These are phyloP conservation scores for Plasmodium coatneyi DNA, from an alignment of 169 alveolate species.

Conservation along the genomic window DNA sequence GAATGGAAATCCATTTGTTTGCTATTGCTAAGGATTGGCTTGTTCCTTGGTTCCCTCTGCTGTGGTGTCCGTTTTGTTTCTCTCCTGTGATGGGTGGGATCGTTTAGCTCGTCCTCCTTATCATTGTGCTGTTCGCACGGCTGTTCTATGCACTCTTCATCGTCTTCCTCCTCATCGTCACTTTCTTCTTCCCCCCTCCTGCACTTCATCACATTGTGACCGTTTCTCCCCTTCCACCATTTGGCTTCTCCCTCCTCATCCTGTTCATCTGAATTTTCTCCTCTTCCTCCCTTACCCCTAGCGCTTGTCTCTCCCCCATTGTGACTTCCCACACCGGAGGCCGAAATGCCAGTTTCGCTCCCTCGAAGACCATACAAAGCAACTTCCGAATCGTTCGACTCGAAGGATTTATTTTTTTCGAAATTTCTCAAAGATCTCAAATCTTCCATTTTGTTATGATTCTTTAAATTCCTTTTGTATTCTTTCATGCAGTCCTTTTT, in stretches of 20 bases:
- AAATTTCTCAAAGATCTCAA: conserved; percentile 31
- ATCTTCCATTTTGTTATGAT: conserved; percentile 58
- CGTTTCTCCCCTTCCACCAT: neutral
- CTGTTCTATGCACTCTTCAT: neutral
- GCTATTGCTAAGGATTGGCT: neutral
- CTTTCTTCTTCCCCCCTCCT: neutral
- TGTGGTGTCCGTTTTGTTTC: neutral
- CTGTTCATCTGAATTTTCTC: neutral
- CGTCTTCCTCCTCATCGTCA: neutral
- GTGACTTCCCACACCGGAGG: neutral
- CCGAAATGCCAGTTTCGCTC: neutral
- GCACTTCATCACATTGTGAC: neutral
- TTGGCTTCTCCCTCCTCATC: neutral
- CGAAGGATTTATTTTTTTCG: conserved; percentile 33
- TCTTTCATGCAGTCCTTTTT: conserved; percentile 27
- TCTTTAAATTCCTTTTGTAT: conserved; percentile 41
- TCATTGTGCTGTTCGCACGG: neutral
- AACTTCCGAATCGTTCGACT: conserved; percentile 3
- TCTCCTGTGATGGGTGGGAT: neutral
- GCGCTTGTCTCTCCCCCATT: neutral
- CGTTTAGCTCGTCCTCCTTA: neutral
- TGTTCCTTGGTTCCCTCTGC: neutral
- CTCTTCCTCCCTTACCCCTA: neutral
- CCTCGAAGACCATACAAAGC: neutral
- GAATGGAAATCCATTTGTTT: conserved; percentile 40